phyloP scores from a whole-genome alignment of 2,329 filamentous ascomycete genomes.

The Neurospora sp. region DNA sequence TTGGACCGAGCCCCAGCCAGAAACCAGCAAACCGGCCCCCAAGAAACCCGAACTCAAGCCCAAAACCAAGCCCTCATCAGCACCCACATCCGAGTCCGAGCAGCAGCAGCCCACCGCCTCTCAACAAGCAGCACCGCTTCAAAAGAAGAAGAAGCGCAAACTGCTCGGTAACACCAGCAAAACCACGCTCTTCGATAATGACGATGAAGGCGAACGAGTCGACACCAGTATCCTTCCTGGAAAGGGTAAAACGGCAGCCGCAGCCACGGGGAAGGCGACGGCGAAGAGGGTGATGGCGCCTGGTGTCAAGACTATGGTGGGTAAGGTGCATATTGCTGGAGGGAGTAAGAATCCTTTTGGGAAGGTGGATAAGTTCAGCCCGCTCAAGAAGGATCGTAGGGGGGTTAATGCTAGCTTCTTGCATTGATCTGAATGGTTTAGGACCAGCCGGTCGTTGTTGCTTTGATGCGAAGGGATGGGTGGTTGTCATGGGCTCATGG shows the following conservation, averaged over 20 bases:
- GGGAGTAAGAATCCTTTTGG: conserved; percentile 39
- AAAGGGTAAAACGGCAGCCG: conserved; percentile 6
- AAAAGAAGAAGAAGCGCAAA: conserved; percentile 63
- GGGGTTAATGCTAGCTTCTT: conserved; percentile 53
- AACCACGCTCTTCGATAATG: conserved; percentile 63
- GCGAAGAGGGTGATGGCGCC: conserved; percentile 14
- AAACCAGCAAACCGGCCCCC: conserved; percentile 25
- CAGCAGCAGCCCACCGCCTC: neutral
- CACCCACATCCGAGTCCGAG: neutral
- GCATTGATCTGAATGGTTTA: conserved; percentile 23
- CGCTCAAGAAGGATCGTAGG: conserved; percentile 59
- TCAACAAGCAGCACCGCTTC: conserved; percentile 9
- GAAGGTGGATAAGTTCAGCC: conserved; percentile 50
- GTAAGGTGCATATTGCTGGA: conserved; percentile 27
- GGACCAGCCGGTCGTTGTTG: neutral
- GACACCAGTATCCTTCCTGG: conserved; percentile 5
- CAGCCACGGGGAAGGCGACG: conserved; percentile 3
- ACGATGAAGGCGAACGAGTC: conserved; percentile 39
- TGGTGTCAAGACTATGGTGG: conserved; percentile 9
- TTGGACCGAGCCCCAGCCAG: conserved; percentile 14
- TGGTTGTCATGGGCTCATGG: neutral
- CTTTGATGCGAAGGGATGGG: neutral
- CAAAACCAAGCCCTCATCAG: conserved; percentile 16
- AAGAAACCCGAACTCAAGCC: conserved; percentile 24
- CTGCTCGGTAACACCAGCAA: conserved; percentile 51